phyloP scores from a whole-genome alignment of 1,139 yeast species.

The Yamadazyma taylorii region DNA sequence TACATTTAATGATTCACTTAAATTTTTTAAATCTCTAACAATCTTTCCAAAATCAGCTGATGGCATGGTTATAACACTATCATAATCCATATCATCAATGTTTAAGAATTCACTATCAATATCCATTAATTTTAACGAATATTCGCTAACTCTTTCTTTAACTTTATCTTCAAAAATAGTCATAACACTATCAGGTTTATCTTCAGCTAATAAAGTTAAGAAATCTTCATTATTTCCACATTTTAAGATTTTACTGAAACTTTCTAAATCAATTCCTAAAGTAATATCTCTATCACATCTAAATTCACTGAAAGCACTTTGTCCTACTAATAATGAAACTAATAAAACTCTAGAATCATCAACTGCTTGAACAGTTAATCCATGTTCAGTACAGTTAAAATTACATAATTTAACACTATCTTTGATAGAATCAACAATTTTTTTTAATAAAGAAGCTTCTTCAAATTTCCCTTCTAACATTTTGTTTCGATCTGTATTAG shows the following conservation, averaged over 20 bases:
- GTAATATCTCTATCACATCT: conserved; percentile 95
- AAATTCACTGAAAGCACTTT: conserved; percentile 87
- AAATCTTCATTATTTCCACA: conserved; percentile 92
- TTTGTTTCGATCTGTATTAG: conserved; percentile 1
- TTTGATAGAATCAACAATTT: conserved; percentile 87
- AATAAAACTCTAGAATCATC: conserved; percentile 95
- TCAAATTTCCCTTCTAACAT: conserved; percentile 98
- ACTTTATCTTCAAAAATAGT: conserved; percentile 87
- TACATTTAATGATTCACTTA: conserved; percentile 85
- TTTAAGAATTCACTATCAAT: conserved; percentile 93
- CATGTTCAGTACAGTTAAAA: conserved; percentile 93
- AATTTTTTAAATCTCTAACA: conserved; percentile 81
- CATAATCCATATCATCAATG: conserved; percentile 92
- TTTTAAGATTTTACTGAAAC: conserved; percentile 82
- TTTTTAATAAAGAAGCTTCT: conserved; percentile 88
- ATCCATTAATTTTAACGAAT: conserved; percentile 89
- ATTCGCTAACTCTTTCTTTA: conserved; percentile 91
- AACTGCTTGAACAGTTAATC: conserved; percentile 95
- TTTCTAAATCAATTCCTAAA: conserved; percentile 85
- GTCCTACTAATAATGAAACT: conserved; percentile 84
- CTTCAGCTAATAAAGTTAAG: conserved; percentile 88
- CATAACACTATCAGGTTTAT: conserved; percentile 78
- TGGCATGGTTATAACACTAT: conserved; percentile 85
- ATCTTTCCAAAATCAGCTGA: conserved; percentile 85
- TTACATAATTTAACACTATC: conserved; percentile 94